A percentile compares a stretch with the other conserved stretches of the same genome.
These are phyloP conservation scores for Pseudogymnoascus sp. DNA, from an alignment of 2,329 filamentous ascomycete species.

Conservation along the genomic window DNA sequence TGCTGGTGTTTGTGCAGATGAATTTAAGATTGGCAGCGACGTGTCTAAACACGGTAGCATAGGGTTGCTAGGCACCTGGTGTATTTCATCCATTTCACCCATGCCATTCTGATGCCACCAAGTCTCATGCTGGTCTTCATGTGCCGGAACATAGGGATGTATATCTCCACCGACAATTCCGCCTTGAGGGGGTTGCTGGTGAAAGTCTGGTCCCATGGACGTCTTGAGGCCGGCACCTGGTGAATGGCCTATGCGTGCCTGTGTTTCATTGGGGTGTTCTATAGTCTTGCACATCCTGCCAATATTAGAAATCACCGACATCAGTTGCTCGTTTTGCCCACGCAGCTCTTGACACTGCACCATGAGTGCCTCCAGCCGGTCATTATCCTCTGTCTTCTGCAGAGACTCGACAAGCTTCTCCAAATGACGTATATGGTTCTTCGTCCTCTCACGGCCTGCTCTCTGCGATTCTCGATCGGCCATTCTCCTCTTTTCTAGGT, in stretches of 20 bases:
- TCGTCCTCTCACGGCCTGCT: constrained; percentile 1
- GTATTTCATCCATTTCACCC: neutral
- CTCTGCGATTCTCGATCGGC: neutral
- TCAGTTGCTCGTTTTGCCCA: neutral
- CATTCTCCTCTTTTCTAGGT: neutral
- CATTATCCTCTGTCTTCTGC: neutral
- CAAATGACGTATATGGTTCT: neutral
- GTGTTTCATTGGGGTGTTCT: neutral
- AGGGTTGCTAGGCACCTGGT: neutral
- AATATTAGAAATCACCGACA: constrained; percentile 3
- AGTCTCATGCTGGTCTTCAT: neutral
- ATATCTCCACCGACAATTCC: neutral
- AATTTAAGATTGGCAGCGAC: neutral
- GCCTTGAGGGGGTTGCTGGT: neutral
- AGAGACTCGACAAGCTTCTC: neutral
- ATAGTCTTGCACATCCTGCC: constrained; percentile 1
- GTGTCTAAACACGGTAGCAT: neutral
- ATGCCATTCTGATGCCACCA: neutral
- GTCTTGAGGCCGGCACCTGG: neutral
- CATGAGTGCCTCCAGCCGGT: neutral
- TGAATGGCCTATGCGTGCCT: neutral
- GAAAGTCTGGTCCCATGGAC: neutral
- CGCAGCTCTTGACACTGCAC: neutral
- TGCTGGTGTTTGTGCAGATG: neutral
- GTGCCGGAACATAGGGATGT: neutral